phyloP scores from a whole-genome alignment of 106 monocot species.

The Agapanthus africanus region DNA sequence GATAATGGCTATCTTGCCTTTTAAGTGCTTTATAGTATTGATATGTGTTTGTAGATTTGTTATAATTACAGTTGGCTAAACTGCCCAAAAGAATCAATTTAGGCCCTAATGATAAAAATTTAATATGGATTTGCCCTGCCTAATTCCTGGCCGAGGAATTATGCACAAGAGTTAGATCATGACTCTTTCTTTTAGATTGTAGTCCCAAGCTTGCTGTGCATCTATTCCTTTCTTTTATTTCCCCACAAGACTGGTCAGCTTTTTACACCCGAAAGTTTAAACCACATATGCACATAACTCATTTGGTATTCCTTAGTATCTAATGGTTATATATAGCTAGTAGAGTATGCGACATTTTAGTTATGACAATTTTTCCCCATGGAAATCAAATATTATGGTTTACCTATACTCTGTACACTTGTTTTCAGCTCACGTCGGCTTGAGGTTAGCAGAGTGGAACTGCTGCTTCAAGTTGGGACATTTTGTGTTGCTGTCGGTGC shows the following conservation, averaged over 20 bases:
- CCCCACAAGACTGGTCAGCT: too few relatives aligned
- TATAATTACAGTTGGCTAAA: not conserved
- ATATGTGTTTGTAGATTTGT: not conserved
- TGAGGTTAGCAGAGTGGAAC: conserved; percentile 85
- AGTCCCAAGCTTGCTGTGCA: too few relatives aligned
- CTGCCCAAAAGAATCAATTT: not conserved
- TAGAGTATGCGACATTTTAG: not conserved
- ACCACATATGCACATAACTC: too few relatives aligned
- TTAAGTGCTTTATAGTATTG: too few relatives aligned
- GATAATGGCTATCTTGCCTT: too few relatives aligned
- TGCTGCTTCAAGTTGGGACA: conserved; percentile 95
- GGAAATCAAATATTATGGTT: not conserved
- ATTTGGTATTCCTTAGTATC: too few relatives aligned
- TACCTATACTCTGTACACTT: not conserved
- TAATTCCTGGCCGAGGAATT: too few relatives aligned
- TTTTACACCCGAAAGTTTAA: too few relatives aligned
- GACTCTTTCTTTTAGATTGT: too few relatives aligned
- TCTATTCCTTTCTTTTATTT: too few relatives aligned
- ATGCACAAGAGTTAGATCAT: too few relatives aligned
- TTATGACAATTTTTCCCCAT: not conserved
- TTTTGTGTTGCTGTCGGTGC: conserved; percentile 97
- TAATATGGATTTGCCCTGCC: not conserved
- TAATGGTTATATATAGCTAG: too few relatives aligned
- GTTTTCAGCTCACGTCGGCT: conserved; percentile 76
- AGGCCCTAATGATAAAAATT: not conserved